phyloP scores from a whole-genome alignment of 2,329 filamentous ascomycete species.

The Arthrocladium fulminans region DNA sequence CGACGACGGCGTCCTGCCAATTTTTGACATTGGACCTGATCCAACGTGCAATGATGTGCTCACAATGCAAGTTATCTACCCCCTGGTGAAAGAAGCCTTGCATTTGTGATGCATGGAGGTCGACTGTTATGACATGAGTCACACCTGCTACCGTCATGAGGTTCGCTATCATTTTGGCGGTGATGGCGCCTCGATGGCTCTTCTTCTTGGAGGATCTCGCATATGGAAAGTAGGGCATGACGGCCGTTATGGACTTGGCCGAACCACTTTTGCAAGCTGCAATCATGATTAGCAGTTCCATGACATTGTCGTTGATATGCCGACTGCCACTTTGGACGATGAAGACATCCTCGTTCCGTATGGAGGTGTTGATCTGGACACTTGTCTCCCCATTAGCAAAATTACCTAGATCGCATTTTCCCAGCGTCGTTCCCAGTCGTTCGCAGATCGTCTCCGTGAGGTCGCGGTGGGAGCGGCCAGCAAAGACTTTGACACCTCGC shows the following conservation, averaged over 20 bases:
- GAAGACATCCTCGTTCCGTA: constrained; percentile 97
- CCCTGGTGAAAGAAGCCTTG: constrained; percentile 98
- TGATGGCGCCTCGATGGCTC: constrained; percentile 90
- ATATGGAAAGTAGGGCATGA: constrained; percentile 64
- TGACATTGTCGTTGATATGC: constrained; percentile 96
- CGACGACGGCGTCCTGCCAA: constrained; percentile 88
- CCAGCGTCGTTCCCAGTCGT: constrained; percentile 51
- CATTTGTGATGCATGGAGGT: constrained; percentile 96
- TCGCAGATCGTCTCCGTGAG: constrained; percentile 59
- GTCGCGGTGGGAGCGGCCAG: constrained; percentile 55
- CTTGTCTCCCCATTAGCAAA: constrained; percentile 64
- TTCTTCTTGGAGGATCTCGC: constrained; percentile 99
- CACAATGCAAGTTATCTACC: constrained; percentile 93
- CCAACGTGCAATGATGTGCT: constrained; percentile 92
- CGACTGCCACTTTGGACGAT: constrained; percentile 94
- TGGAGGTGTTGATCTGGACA: constrained; percentile 58
- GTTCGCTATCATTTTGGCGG: constrained; percentile 93
- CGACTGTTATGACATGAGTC: constrained; percentile 94
- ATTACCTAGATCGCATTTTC: constrained; percentile 54
- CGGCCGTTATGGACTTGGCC: constrained; percentile 45
- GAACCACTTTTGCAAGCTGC: constrained; percentile 97
- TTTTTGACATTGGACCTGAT: constrained; percentile 72
- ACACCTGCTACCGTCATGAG: constrained; percentile 87
- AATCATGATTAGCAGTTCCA: constrained; percentile 99
- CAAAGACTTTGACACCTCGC: constrained; percentile 60